Evolutionary conservation across 805 yeast species (phyloP), one percentile per base, ranked within the genome.

Genomic region (Hemisphaericaspora nanyangensis): DNA sequence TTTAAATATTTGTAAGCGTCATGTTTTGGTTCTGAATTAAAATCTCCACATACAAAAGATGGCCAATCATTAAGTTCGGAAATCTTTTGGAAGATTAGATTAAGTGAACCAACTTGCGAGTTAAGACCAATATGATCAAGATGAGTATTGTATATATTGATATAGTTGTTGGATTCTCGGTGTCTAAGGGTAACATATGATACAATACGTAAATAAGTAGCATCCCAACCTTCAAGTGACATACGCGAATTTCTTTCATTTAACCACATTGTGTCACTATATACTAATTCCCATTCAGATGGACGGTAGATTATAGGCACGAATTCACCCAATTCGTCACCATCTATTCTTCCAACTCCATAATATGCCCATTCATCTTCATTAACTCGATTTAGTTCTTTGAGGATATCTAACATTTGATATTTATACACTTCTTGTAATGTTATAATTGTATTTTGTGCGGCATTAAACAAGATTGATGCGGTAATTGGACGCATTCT

Each of bases 181-280:
- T 51, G 56, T 36, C 49, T 54, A 29, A 65, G 49, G 6, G 63
- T 51, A 13, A 60, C 66, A 52, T 52, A 56, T 7, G 65, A 54
- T 7, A 58, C 58, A 17, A 64, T 61, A 19, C 69, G 43, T 31
- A 58, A 55, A 38, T 64, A 50, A 4, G 54, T 58, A 0, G 70
- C 68, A 39, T 65, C 70, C 70, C 70, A 65, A 2, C 70, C 70
- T 26, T 50, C 47, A 35, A 55, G 45, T 15, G 69, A 65, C 20
- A 41, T 46, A 7, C 60, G 52, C 2, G 61, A 60, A 32, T 67
- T 55, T 42, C 54, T 53, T 7, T 59, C 60, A 39, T 65, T 62
- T 17, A 65, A 47, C 70, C 70, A 65, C 38, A 54, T 54, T 1
- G 69, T 62, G 22, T 54, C 51, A 31, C 51, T 51, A 25, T 50